These are phyloP conservation scores for Suillus ampliporus DNA, from an alignment of 768 basidiomycete genomes.

Conservation along the genomic window DNA sequence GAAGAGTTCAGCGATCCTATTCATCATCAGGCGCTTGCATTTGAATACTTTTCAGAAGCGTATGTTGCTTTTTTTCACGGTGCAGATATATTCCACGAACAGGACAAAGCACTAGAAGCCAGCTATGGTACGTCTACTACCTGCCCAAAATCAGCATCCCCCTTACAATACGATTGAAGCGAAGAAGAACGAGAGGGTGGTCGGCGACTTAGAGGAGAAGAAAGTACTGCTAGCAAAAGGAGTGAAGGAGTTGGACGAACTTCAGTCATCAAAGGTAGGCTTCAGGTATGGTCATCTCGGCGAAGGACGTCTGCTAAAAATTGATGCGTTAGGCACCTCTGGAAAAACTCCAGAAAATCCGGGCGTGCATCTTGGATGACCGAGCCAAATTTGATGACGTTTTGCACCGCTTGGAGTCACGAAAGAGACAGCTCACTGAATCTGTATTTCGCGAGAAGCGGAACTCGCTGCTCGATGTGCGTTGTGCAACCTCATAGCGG, in stretches of 20 bases:
- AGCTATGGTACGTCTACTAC: constrained; percentile 65
- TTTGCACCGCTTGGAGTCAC: constrained; percentile 68
- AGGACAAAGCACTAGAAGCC: constrained; percentile 71
- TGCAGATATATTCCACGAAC: constrained; percentile 70
- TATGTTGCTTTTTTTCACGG: constrained; percentile 73
- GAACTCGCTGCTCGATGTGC: constrained; percentile 64
- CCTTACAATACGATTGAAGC: constrained; percentile 44
- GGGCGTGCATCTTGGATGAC: constrained; percentile 71
- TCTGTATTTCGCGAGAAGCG: constrained; percentile 67
- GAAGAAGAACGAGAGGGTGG: constrained; percentile 72
- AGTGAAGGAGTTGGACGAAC: constrained; percentile 58
- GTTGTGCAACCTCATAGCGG: constrained; percentile 16
- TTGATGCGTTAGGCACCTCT: constrained; percentile 57
- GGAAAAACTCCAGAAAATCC: constrained; percentile 63
- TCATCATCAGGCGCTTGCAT: constrained; percentile 79
- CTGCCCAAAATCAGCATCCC: constrained; percentile 2
- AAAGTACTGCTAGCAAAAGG: constrained; percentile 51
- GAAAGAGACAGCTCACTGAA: constrained; percentile 71
- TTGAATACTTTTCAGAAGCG: constrained; percentile 70
- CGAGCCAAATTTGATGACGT: constrained; percentile 80
- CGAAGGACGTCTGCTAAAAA: background rate
- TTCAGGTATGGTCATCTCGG: background rate
- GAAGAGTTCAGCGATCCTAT: constrained; percentile 78
- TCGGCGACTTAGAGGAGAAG: constrained; percentile 66
- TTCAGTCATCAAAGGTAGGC: constrained; percentile 66